Evolutionary conservation across 352 stramenopile species (phyloP), one percentile per base, ranked within the genome.

Genomic region (Halophytophthora polymorphica): DNA sequence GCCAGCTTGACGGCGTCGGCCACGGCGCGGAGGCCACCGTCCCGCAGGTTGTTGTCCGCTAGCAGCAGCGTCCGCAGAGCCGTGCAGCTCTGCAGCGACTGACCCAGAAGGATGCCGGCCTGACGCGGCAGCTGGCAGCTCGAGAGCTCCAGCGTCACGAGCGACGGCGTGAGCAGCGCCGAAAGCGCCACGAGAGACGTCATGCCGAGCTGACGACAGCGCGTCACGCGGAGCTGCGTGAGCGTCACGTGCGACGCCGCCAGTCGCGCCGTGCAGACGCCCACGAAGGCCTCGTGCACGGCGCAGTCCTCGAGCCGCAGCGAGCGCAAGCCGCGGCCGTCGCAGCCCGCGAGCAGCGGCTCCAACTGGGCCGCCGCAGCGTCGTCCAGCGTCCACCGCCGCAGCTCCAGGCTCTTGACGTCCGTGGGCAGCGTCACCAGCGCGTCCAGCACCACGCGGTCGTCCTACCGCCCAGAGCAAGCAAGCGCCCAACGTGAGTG

Each of bases 21-120:
- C 40, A 86, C 67, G 6, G 72, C 75, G 6, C 72, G 67, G 33
- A 83, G 31, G 0, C 75, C 75, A 12, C 75, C 69, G 37, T 86
- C 75, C 1, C 75, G 71, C 13, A 86, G 61, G 47, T 78, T 74
- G 51, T 86, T 86, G 18, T 75, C 56, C 0, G 67, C 57, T 29
- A 83, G 50, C 2, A 73, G 14, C n/a, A 86, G 47, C 6, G 61
- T 44, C 11, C 63, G 61, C 15, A 86, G 36, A 0, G 49, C 49
- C 0, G 17, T 61, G 18, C 66, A 79, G 0, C 40, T 37, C 42
- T 73, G 69, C 29, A 86, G 58, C 6, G 75, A 78, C 36, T 86
- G 75, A 11, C 75, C 68, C n/a, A 86, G 50, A 40, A 86, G 64
- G 28, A 86, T 83, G 3, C 75, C 75, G 37, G 69, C 75, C 42